Evolutionary conservation across 2,329 filamentous ascomycete species (phyloP), one percentile per base, ranked within the genome.

Genomic region (Fusarium floridanum): DNA sequence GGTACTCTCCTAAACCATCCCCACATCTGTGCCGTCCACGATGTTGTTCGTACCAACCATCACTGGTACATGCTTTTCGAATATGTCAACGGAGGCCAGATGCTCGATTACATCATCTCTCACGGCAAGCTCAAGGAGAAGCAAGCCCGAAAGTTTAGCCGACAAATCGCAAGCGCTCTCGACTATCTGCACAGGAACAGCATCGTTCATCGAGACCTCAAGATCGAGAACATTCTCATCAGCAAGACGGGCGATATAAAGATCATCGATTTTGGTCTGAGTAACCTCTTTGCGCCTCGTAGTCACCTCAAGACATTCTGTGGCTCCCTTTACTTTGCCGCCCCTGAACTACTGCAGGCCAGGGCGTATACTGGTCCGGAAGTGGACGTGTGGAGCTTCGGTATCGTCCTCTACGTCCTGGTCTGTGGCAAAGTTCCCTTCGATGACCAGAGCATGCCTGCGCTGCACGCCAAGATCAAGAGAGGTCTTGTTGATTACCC

Each of bases 31-130:
- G 95, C 94, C 68, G 94, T 99, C 89, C 92, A 95, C 75, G 97
- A 99, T 84, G 95, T 98, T 29, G 93, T 98, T 66, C 93, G 95
- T 67, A 98, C 97, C 61, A 96, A 97, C 80, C 97, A 98, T 82
- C 97, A 99, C 84, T 99, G 97, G 97, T 99, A 99, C 84, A 99
- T 99, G 97, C 91, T 99, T 61, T 99, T 98, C 81, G 97, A 99
- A 85, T 98, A 97, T 83, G 97, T 99, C 83, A 98, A 99, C 81
- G 97, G 97, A 57, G 97, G 97, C 20, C 97, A 99, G 85, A 98
- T 99, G 97, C 91, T 99, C 71, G 97, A 99, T 86, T 99, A 98
- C 84, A 99, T 99, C 83, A 99, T 99, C 81, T 98, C 95, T 5
- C 97, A 99, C 80, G 97, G 96, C 68, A 94, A 97, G 80, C 87